Base-by-base conservation (phyloP, 176 grass and related monocot species). In the Rhipidocladum racemiflorum region DNA sequence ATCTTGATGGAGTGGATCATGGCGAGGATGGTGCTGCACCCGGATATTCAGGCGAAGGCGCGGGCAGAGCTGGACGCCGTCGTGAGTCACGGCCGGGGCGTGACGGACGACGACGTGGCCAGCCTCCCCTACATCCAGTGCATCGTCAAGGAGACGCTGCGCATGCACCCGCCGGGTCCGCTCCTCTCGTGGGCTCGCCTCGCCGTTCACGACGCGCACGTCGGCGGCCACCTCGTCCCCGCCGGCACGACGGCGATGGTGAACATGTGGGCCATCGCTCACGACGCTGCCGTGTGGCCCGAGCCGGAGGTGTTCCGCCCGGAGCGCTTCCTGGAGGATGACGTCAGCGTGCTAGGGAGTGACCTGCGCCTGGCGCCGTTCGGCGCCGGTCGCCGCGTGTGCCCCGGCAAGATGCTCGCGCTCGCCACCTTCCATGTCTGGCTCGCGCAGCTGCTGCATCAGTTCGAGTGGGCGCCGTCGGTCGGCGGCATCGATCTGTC, bases 251-350 rank as follows among this genome's bases (percentile, higher is more conserved):
- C 91, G 6, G 94, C 94, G 17, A 97, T 97, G 94, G 94, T 97
- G 6, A 97, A 97, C 86, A 97, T 97, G 94, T 97, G 94, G 94
- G 81, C 91, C 36, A 97, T 97, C 72, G 76, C 94, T 18, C 94
- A 93, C 9, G 94, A 93, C 45, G 77, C 87, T 12, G 25, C 81
- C 5, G 43, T 97, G 44, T 97, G 94, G 94, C 44, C 91, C 0
- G 55, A 93, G 63, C 85, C 86, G 1, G 86, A 82, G 50, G 38
- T 53, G 53, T 97, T 93, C 86, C 74, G 70, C 1, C 94, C 91
- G 0, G 91, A 97, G 75, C 61, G 91, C 38, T 97, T 97, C 84
- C 17, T 54, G 60, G 80, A 80, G 36, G 86, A 91, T 85, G 91
- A 93, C 44, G 85, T 97, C 18, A 93, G 84, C 81, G 82, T 93